Evolutionary conservation across 2,329 filamentous ascomycete genomes (phyloP).

Genomic region (Venturia asperata): DNA sequence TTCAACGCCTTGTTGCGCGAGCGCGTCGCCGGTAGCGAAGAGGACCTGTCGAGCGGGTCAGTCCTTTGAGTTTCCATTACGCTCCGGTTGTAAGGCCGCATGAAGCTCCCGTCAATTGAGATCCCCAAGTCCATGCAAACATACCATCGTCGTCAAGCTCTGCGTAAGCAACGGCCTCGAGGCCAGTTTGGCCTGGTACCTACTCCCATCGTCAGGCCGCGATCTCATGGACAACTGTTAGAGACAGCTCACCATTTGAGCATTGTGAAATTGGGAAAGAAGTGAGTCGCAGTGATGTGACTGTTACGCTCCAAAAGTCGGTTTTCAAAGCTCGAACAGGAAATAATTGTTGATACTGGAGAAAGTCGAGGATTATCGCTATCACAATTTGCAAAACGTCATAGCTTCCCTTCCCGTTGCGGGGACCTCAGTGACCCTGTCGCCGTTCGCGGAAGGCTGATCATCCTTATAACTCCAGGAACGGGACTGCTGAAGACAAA

Average conservation of each 20-base stretch:
- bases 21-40: constrained; percentile 84
- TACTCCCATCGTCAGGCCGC: constrained; percentile 1
- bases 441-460: neutral
- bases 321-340: neutral
- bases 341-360: neutral
- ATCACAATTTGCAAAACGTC: neutral
- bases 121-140: constrained; percentile 8
- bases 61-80: neutral
- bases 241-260: neutral
- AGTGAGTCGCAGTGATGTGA: neutral
- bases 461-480: neutral
- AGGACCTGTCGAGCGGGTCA: constrained; percentile 45
- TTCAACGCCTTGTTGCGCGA: constrained; percentile 88
- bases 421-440: neutral
- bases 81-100: neutral
- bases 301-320: neutral
- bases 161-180: constrained; percentile 77
- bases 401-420: neutral
- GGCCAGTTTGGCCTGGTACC: constrained; percentile 18
- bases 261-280: neutral
- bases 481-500: neutral
- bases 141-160: constrained; percentile 75
- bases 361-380: neutral
- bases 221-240: neutral
- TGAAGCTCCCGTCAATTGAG: too few relatives aligned